Evolutionary conservation across 192 early-diverging fungal genomes (phyloP).

Genomic region (Coemansia asiatica): DNA sequence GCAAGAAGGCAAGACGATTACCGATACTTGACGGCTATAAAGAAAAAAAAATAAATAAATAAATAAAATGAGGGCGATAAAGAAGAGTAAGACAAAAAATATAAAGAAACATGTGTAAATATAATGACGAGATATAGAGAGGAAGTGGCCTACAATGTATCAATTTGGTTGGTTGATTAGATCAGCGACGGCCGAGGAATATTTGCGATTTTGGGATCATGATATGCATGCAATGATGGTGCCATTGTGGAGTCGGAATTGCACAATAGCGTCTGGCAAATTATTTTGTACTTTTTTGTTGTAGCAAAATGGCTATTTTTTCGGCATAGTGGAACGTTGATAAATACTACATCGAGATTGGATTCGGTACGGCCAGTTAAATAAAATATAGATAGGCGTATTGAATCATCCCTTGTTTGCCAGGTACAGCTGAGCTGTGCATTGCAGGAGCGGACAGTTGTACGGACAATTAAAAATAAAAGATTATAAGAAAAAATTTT

Average conservation of each 20-base stretch:
- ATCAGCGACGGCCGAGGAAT: too few species aligned
- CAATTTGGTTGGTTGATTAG: too few species aligned
- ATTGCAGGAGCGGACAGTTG: conserved; percentile 12
- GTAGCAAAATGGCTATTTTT: neutral
- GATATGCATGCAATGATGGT: neutral
- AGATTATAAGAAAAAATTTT: neutral
- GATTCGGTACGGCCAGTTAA: conserved; percentile 3
- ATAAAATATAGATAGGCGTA: conserved; percentile 1
- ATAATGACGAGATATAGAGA: too few species aligned
- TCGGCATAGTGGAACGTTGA: conserved; percentile 1
- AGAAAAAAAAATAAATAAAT: neutral
- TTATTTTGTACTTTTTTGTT: too few species aligned
- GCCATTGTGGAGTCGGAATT: too few species aligned
- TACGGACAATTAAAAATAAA: conserved; percentile 11
- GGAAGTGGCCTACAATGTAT: too few species aligned
- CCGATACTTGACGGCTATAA: neutral
- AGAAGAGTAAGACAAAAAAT: too few species aligned
- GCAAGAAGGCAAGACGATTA: too few species aligned
- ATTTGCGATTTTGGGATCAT: neutral
- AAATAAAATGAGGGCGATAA: too few species aligned
- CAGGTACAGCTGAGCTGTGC: conserved; percentile 4
- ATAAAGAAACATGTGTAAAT: too few species aligned
- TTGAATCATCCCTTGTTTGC: too few species aligned
- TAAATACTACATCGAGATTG: conserved; percentile 6
- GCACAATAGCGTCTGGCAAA: too few species aligned